Evolutionary conservation across 2,329 filamentous ascomycete species (phyloP).

Genomic region (Tympanopsis confertula): DNA sequence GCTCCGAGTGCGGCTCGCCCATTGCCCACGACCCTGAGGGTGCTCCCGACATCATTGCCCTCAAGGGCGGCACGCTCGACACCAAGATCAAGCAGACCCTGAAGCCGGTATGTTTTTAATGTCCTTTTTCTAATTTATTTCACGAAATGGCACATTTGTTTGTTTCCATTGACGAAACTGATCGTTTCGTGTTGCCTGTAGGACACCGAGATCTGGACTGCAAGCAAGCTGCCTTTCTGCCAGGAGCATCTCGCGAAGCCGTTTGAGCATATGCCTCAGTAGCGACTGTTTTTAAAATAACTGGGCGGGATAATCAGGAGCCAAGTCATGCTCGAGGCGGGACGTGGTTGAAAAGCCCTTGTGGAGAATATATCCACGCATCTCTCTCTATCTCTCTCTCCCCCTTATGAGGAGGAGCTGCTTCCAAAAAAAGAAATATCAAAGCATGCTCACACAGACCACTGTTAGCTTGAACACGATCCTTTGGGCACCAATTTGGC

Average conservation of each 20-base stretch:
- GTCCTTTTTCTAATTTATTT: neutral
- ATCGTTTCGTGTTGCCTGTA: constrained; percentile 12
- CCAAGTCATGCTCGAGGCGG: too few species aligned
- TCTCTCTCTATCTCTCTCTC: too few species aligned
- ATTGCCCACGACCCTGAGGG: constrained; percentile 61
- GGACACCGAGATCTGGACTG: constrained; percentile 62
- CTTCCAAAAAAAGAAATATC: too few species aligned
- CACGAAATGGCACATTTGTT: neutral
- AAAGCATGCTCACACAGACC: too few species aligned
- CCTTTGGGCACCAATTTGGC: too few species aligned
- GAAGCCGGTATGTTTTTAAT: constrained; percentile 38
- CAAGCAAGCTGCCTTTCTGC: constrained; percentile 59
- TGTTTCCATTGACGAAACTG: constrained; percentile 1
- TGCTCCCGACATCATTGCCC: constrained; percentile 58
- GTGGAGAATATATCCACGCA: too few species aligned
- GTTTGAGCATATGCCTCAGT: constrained; percentile 53
- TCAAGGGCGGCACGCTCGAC: constrained; percentile 56
- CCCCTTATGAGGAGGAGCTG: too few species aligned
- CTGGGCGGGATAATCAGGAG: too few species aligned
- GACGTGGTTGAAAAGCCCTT: too few species aligned
- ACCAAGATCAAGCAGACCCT: constrained; percentile 54
- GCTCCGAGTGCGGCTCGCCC: constrained; percentile 56
- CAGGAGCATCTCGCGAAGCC: constrained; percentile 51
- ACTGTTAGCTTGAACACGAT: too few species aligned
- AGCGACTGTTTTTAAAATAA: too few species aligned